Evolutionary conservation across 371 early-diverging fungal species (phyloP).

Genomic region (Mortierella sp.): DNA sequence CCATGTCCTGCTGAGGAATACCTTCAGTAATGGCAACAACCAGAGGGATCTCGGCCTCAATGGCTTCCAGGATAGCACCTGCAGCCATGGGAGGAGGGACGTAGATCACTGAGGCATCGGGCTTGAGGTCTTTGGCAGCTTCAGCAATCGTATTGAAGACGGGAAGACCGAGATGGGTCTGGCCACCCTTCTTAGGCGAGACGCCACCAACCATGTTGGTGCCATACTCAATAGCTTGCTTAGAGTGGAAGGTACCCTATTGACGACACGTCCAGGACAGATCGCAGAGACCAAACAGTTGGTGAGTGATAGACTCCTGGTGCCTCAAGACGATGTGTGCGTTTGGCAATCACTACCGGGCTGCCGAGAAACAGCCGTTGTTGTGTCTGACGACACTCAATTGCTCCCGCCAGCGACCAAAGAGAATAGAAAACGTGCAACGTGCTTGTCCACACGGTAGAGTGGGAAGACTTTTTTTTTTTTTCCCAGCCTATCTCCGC

Average conservation of each 20-base stretch:
- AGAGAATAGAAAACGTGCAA: slow-evolving; percentile 2
- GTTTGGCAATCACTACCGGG: too few species aligned
- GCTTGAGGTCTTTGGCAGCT: slow-evolving; percentile 87
- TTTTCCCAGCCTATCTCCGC: too few species aligned
- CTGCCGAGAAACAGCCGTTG: too few species aligned
- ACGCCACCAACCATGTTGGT: slow-evolving; percentile 99
- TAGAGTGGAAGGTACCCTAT: slow-evolving; percentile 98
- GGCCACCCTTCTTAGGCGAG: slow-evolving; percentile 97
- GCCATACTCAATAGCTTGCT: slow-evolving; percentile 98
- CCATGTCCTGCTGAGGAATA: slow-evolving; percentile 99
- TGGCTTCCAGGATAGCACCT: slow-evolving; percentile 95
- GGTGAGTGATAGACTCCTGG: neutral
- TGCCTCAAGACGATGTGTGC: too few species aligned
- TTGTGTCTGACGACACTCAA: too few species aligned
- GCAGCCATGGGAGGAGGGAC: slow-evolving; percentile 98
- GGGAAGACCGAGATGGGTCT: slow-evolving; percentile 94
- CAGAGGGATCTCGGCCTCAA: slow-evolving; percentile 96
- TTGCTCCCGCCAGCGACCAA: neutral
- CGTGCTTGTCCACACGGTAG: neutral
- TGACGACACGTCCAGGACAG: neutral
- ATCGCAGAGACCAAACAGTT: too few species aligned
- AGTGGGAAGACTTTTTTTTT: neutral
- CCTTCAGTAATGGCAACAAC: slow-evolving; percentile 99
- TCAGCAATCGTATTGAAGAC: slow-evolving; percentile 95
- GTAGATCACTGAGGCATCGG: slow-evolving; percentile 97